A percentile compares a stretch with the other conserved stretches of the same genome.
phyloP scores from a whole-genome alignment of 495 filamentous ascomycete genomes.

The Lasiosphaeris hirsuta region DNA sequence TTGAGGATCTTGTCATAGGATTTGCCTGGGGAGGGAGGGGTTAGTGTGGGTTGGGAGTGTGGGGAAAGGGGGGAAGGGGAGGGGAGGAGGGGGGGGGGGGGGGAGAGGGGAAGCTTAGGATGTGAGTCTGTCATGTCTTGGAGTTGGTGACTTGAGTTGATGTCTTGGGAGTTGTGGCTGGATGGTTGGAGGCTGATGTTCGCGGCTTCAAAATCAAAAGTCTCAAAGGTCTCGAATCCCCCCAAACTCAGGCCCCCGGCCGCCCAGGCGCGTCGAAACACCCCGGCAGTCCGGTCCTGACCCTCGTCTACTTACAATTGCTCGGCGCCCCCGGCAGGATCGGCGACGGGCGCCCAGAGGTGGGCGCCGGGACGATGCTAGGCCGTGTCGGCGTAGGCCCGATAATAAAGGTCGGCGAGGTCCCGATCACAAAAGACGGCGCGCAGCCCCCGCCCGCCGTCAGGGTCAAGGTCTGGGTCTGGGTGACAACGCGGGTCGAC shows the following conservation, averaged over 20 bases:
- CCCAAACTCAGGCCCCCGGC: no score
- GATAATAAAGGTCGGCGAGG: not conserved
- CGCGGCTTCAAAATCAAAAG: no score
- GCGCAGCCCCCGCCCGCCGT: no score
- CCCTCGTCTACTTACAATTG: slow-evolving; percentile 19
- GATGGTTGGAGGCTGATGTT: no score
- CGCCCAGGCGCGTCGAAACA: no score
- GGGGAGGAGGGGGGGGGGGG: not conserved
- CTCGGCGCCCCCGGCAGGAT: slow-evolving; percentile 21
- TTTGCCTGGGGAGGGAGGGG: slow-evolving; percentile 6
- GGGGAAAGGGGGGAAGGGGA: not conserved
- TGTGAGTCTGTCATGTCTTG: not conserved
- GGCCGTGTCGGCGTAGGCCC: not conserved
- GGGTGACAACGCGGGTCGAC: not conserved
- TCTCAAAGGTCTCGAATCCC: no score
- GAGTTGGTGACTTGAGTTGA: no score
- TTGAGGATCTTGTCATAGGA: slow-evolving; percentile 11
- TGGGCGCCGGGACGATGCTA: not conserved
- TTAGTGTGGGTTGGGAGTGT: not conserved
- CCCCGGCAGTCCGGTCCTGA: no score
- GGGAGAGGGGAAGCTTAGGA: not conserved
- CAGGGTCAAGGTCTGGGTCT: not conserved
- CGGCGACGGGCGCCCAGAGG: slow-evolving; percentile 3
- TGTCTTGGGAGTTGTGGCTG: no score
- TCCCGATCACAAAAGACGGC: not conserved